These are phyloP conservation scores for Passalora sequoiae DNA, from an alignment of 2,329 filamentous ascomycete genomes.

Conservation along the genomic window DNA sequence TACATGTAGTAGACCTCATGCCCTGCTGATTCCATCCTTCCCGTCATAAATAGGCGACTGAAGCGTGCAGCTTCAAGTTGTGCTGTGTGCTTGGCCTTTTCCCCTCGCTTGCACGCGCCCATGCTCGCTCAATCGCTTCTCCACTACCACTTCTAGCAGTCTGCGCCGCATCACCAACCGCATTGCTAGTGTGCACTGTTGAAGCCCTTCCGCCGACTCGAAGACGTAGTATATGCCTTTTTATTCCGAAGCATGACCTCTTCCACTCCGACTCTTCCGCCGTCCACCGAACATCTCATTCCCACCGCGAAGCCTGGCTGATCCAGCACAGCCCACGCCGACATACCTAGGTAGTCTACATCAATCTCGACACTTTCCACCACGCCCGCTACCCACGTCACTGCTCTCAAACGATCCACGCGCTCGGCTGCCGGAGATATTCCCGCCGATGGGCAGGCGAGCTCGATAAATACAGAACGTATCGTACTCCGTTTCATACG, in stretches of 20 bases:
- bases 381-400: not conserved
- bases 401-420: not conserved
- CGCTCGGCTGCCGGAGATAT: slow-evolving; percentile 1
- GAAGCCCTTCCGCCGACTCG: not conserved
- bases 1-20: too few species aligned
- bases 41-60: too few species aligned
- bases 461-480: slow-evolving; percentile 1
- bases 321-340: not conserved
- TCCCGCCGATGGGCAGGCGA: slow-evolving; percentile 6
- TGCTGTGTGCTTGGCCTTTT: too few species aligned
- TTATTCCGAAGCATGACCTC: slow-evolving; percentile 2
- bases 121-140: not conserved
- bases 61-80: too few species aligned
- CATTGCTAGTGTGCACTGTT: not conserved
- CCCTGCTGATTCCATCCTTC: too few species aligned
- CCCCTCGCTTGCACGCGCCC: too few species aligned
- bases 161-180: slow-evolving; percentile 2
- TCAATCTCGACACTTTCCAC: too few species aligned
- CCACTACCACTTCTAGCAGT: not conserved
- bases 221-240: not conserved
- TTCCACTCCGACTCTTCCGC: not conserved
- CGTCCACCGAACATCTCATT: not conserved
- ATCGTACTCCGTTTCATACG: not conserved
- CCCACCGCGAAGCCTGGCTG: slow-evolving; percentile 1
- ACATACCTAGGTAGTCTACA: too few species aligned